Percentiles rank a stretch among this genome's conserved stretches.
Conservation (phyloP, 345 rosid species). For the Bruguiera sexangula region DNA sequence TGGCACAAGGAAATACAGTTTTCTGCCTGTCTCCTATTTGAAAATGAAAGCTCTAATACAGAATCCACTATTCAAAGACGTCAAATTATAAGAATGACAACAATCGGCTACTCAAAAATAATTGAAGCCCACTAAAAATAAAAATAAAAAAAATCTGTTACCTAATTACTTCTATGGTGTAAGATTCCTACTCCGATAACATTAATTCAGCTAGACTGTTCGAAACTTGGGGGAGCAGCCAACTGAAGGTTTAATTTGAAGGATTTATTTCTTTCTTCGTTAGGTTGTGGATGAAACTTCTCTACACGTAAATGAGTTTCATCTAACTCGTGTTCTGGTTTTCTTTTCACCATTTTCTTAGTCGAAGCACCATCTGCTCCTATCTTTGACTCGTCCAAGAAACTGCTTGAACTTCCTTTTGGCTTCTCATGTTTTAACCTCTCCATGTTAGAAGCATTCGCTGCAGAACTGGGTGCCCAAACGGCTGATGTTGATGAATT, state of each 20-base stretch:
- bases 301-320: constrained; percentile 32
- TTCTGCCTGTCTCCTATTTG: constrained; percentile 7
- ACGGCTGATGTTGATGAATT: constrained; percentile 32
- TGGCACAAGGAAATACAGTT: constrained; percentile 2
- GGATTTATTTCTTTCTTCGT: constrained; percentile 37
- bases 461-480: constrained; percentile 38
- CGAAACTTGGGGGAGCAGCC: constrained; percentile 37
- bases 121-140: constrained; percentile 15
- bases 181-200: constrained; percentile 16
- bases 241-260: constrained; percentile 31
- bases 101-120: constrained; percentile 24
- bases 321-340: constrained; percentile 45
- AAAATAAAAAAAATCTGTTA: neutral
- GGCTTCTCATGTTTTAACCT: constrained; percentile 51
- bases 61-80: constrained; percentile 11
- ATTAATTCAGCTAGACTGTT: constrained; percentile 43
- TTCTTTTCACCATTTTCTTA: constrained; percentile 60
- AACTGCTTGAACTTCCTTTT: constrained; percentile 42
- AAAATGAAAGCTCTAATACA: neutral
- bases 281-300: constrained; percentile 20
- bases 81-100: constrained; percentile 39
- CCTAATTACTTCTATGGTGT: constrained; percentile 19
- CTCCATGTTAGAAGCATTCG: constrained; percentile 36
- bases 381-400: constrained; percentile 43
- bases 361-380: constrained; percentile 28